These are phyloP conservation scores for Pugionium dolabratum DNA, from an alignment of 345 rosid genomes.

Conservation along the genomic window DNA sequence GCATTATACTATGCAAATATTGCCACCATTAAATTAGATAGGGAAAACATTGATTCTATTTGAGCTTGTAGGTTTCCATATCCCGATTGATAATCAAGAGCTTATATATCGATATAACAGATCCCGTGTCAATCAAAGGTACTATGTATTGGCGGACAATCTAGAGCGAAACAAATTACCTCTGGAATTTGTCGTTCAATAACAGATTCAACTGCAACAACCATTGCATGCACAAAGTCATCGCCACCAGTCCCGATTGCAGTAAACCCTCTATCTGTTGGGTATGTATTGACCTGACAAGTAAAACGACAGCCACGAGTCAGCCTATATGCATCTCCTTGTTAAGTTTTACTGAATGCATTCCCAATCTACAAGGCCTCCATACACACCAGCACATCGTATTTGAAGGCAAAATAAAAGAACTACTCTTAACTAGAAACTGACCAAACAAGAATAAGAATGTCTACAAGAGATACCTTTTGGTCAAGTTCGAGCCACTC, in stretches of 20 bases:
- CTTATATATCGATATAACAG: background rate
- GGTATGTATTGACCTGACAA: slow-evolving; percentile 86
- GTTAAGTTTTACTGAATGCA: slow-evolving; percentile 2
- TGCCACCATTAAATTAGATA: background rate
- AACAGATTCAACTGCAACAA: slow-evolving; percentile 96
- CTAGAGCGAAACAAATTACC: slow-evolving; percentile 43
- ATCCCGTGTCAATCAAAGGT: background rate
- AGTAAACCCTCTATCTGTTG: slow-evolving; percentile 91
- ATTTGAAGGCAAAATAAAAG: background rate
- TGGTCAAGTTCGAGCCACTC: slow-evolving; percentile 95
- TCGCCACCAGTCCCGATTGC: slow-evolving; percentile 98
- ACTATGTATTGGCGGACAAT: background rate
- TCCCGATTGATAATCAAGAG: too few relatives aligned
- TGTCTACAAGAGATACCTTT: slow-evolving; percentile 54
- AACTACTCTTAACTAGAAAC: background rate
- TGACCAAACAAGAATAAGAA: background rate
- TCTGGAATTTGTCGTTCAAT: slow-evolving; percentile 79
- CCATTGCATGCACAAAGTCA: slow-evolving; percentile 95
- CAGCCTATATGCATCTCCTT: slow-evolving; percentile 18
- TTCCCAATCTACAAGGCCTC: slow-evolving; percentile 4
- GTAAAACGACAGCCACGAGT: slow-evolving; percentile 20
- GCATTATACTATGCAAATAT: background rate
- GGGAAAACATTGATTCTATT: too few relatives aligned
- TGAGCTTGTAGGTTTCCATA: too few relatives aligned
- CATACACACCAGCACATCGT: background rate